phyloP scores from a whole-genome alignment of 441 rosid genomes.

The Manihot esculenta region DNA sequence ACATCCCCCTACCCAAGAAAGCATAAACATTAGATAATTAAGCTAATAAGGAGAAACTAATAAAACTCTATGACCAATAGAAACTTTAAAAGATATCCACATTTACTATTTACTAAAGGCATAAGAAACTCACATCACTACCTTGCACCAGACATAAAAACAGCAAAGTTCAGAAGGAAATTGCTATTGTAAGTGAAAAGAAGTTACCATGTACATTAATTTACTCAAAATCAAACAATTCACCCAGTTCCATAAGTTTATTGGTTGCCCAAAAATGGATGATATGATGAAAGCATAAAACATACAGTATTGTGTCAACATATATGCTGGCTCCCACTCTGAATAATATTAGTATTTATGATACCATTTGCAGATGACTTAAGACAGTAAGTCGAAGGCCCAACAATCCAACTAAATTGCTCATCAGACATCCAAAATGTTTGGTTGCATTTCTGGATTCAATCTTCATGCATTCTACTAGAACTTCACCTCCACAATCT shows the following conservation, averaged over 20 bases:
- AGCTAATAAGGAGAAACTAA: not conserved
- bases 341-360: not conserved
- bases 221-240: too few species aligned
- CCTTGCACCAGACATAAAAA: not conserved
- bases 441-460: not conserved
- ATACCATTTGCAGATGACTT: not conserved
- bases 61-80: constrained; percentile 1
- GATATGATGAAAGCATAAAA: not conserved
- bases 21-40: not conserved
- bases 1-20: constrained; percentile 45
- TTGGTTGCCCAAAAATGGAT: too few species aligned
- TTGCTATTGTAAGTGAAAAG: not conserved
- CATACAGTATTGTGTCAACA: too few species aligned
- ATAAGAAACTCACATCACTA: not conserved
- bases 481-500: not conserved
- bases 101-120: not conserved
- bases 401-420: not conserved
- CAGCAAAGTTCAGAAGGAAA: not conserved
- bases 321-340: not conserved
- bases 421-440: not conserved
- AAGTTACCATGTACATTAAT: not conserved
- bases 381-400: not conserved
- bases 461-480: not conserved
- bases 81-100: too few species aligned
- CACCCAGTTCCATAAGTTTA: not conserved